Evolutionary conservation across 2,329 filamentous ascomycete species (phyloP).

Genomic region (Annulohypoxylon truncatum): DNA sequence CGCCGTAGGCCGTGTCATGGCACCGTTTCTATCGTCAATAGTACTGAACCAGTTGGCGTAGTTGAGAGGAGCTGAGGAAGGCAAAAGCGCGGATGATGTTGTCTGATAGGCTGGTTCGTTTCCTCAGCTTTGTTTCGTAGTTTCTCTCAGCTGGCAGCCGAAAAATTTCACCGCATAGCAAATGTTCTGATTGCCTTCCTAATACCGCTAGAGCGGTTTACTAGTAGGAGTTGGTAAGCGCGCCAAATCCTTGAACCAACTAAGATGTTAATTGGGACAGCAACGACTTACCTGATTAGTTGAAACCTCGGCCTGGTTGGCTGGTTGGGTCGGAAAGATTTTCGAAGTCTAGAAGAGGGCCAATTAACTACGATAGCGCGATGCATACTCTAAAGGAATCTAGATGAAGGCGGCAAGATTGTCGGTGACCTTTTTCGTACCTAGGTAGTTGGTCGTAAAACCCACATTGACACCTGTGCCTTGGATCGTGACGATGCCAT

Average conservation of each 20-base stretch:
- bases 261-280: slow-evolving; percentile 18
- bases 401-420: slow-evolving; percentile 32
- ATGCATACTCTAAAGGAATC: slow-evolving; percentile 17
- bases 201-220: slow-evolving; percentile 37
- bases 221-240: slow-evolving; percentile 35
- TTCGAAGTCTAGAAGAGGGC: slow-evolving; percentile 7
- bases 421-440: slow-evolving; percentile 16
- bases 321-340: slow-evolving; percentile 26
- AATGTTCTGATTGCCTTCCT: slow-evolving; percentile 33
- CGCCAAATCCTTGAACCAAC: slow-evolving; percentile 33
- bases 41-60: slow-evolving; percentile 7
- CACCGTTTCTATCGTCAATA: slow-evolving; percentile 4
- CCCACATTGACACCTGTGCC: background rate
- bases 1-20: slow-evolving; percentile 12
- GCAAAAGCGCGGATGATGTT: slow-evolving; percentile 11
- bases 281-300: slow-evolving; percentile 31
- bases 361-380: slow-evolving; percentile 19
- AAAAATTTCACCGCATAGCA: slow-evolving; percentile 15
- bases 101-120: slow-evolving; percentile 26
- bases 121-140: slow-evolving; percentile 9
- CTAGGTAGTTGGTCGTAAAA: slow-evolving; percentile 7
- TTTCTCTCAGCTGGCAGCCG: slow-evolving; percentile 18
- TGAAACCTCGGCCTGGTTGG: slow-evolving; percentile 3
- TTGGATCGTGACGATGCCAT: slow-evolving; percentile 8
- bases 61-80: slow-evolving; percentile 27